Evolutionary conservation across 1,284 basidiomycete species (phyloP), one percentile per base, ranked within the genome.

Genomic region (Mixia osmundae): DNA sequence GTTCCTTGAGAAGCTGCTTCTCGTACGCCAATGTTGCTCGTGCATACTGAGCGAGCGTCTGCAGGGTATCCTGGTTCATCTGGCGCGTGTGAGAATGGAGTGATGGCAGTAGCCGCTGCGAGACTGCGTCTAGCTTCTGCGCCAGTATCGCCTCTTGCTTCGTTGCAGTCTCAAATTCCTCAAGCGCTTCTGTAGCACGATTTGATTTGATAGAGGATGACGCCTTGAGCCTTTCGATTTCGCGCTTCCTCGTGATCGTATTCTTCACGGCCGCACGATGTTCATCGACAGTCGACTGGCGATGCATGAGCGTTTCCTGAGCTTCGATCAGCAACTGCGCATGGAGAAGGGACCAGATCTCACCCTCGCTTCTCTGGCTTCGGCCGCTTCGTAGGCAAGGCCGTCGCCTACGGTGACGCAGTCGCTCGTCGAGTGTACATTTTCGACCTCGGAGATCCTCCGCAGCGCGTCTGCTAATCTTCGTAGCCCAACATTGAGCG

Each of bases 151-250:
- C 68, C 54, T 94, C 87, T 42, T 82, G 76, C 47, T 75, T 75
- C 48, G 74, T 72, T 3, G 85, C 83, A 77, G 83, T 83, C 56
- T 87, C 76, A 59, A 91, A 70, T 42, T 94, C 85, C 52, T 80
- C 77, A 31, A 94, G 58, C 0, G 85, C 83, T 50, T 89, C 83
- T 53, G 91, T 82, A 4, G 89, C 87, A 40, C 71, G 72, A 39
- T 78, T 71, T 9, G 76, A 67, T 39, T 73, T 69, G 41, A 94
- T 87, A 47, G 71, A 83, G 9, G 72, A 71, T 48, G 76, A 83
- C 2, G 76, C 75, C 53, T 85, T 85, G 49, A 94, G 57, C 30
- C 83, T 69, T 52, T 94, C 85, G 39, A 91, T 79, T 38, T 76
- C 71, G 23, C 83, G 62, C 31, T 83, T 68, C 56, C 89, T 91